A percentile compares a stretch with the other conserved stretches of the same genome.
Conservation (phyloP, 768 basidiomycete genomes). For the Lactarius sanguifluus region DNA sequence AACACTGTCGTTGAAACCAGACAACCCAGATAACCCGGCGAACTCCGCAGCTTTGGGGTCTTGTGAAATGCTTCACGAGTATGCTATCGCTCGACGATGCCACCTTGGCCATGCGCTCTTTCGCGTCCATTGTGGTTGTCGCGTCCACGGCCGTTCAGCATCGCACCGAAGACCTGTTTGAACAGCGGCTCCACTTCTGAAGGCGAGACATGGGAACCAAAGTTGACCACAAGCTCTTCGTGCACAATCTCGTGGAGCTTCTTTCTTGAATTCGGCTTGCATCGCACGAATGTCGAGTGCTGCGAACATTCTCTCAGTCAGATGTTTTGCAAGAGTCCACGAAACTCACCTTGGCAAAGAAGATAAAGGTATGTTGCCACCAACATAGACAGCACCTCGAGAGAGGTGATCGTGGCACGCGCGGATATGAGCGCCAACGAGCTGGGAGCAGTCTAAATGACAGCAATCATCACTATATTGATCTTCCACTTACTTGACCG, state of each 20-base stretch:
- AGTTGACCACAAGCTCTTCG: constrained; percentile 50
- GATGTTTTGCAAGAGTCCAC: not conserved
- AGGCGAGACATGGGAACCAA: constrained; percentile 40
- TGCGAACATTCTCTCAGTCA: not conserved
- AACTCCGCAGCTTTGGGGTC: constrained; percentile 25
- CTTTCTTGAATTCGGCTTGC: constrained; percentile 60
- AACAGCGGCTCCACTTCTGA: constrained; percentile 39
- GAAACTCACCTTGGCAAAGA: constrained; percentile 55
- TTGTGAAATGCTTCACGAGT: constrained; percentile 58
- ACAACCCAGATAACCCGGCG: constrained; percentile 40
- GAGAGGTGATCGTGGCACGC: constrained; percentile 72
- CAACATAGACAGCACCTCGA: constrained; percentile 75
- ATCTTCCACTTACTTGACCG: constrained; percentile 66
- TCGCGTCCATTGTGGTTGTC: constrained; percentile 71
- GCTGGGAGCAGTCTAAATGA: constrained; percentile 41
- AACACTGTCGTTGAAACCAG: constrained; percentile 53
- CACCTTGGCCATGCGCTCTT: constrained; percentile 66
- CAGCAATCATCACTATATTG: not conserved
- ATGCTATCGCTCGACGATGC: constrained; percentile 60
- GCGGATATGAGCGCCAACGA: constrained; percentile 84
- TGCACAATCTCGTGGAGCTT: constrained; percentile 49
- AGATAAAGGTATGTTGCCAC: constrained; percentile 74
- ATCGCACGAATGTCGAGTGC: constrained; percentile 80
- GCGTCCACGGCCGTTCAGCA: constrained; percentile 60
- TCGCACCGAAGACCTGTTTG: constrained; percentile 41